Evolutionary conservation across 352 stramenopile genomes (phyloP).

Genomic region (Phytophthora crassamura): DNA sequence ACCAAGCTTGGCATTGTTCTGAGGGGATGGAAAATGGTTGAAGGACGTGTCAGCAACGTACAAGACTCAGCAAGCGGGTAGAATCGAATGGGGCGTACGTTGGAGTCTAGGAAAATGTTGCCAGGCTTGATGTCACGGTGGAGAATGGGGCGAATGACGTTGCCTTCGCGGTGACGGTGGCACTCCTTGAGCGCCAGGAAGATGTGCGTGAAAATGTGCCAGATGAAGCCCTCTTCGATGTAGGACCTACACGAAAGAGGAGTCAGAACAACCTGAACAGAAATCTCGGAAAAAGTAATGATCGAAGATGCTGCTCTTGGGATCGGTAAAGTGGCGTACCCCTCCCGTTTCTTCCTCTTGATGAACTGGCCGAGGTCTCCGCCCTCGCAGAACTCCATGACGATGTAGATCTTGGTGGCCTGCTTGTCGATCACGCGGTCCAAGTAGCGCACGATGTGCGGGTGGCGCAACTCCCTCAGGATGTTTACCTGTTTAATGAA

Average conservation of each 20-base stretch:
- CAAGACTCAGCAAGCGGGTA: not conserved
- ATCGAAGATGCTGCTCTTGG: constrained; percentile 14
- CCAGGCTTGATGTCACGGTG: constrained; percentile 93
- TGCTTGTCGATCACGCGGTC: constrained; percentile 95
- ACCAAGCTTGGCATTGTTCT: constrained; percentile 93
- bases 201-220: constrained; percentile 93
- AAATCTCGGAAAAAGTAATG: constrained; percentile 11
- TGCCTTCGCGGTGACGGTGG: constrained; percentile 88
- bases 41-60: constrained; percentile 10
- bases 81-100: constrained; percentile 57
- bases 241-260: constrained; percentile 54
- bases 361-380: constrained; percentile 92
- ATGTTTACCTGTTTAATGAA: constrained; percentile 86
- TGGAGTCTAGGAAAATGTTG: constrained; percentile 93
- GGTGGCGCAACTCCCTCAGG: constrained; percentile 91
- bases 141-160: constrained; percentile 83
- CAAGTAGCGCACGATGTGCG: constrained; percentile 94
- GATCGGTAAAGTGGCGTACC: constrained; percentile 43
- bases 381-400: constrained; percentile 95
- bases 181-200: constrained; percentile 92
- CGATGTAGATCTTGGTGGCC: constrained; percentile 93
- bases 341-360: constrained; percentile 90
- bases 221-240: constrained; percentile 94
- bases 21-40: not conserved
- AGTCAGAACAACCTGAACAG: constrained; percentile 11